phyloP scores from a whole-genome alignment of 495 filamentous ascomycete genomes.

The Trichocladium uniseriatum region DNA sequence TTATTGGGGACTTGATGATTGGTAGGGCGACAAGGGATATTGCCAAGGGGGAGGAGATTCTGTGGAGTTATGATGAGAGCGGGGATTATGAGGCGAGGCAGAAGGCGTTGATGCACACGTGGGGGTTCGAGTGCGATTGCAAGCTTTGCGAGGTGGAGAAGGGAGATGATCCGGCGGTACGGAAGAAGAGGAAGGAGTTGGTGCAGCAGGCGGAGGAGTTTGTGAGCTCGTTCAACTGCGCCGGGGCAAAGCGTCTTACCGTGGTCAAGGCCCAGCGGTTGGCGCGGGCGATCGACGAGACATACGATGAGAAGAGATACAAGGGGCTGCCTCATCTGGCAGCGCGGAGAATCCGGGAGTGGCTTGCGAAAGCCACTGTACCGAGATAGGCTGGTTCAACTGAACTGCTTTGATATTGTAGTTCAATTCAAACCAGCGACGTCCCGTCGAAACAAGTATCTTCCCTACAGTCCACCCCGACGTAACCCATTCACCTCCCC shows the following conservation, averaged over 20 bases:
- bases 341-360: not conserved
- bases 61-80: not conserved
- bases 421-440: too few relatives aligned
- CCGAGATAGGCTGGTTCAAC: too few relatives aligned
- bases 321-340: not conserved
- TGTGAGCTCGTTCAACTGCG: not conserved
- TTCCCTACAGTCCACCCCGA: too few relatives aligned
- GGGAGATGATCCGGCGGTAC: not conserved
- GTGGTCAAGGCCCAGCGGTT: not conserved
- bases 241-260: not conserved
- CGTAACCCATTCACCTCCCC: not conserved
- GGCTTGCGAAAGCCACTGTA: not conserved
- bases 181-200: not conserved
- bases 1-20: not conserved
- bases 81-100: not conserved
- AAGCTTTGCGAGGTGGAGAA: not conserved
- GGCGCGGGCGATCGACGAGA: not conserved
- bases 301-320: constrained; percentile 1
- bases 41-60: not conserved
- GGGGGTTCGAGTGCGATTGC: not conserved
- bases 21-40: not conserved
- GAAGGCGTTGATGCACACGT: not conserved
- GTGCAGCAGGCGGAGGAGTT: not conserved
- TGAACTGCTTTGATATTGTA: too few relatives aligned
- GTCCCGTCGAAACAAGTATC: too few relatives aligned